Base-by-base conservation (phyloP, 352 stramenopile genomes). In the Globisporangium splendens region DNA sequence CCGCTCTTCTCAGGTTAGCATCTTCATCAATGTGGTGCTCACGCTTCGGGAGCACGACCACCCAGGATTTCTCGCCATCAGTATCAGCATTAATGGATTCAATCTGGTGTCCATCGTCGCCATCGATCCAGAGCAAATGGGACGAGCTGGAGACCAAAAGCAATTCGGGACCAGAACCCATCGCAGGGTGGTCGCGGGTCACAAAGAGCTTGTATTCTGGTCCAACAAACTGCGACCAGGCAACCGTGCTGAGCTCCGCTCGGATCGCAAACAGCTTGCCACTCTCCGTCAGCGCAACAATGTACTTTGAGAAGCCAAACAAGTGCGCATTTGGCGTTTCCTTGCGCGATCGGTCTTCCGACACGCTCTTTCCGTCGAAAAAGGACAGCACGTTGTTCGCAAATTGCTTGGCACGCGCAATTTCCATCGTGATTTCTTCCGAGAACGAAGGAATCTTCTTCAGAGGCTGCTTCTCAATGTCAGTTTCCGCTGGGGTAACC, bases 261-360 rank as follows among this genome's bases (percentile, higher is more conserved):
- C 79, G 80, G 31, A 94, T 82, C 18, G 80, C 83, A 66, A 88
- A 93, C 31, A 94, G 65, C 62, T 91, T 91, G 42, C 85, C 85
- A 18, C 80, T 93, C 18, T 87, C 71, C 13, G 83, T 94, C 17
- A 89, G 62, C 21, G 77, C 65, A 44, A 94, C 65, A 28, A 91
- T 83, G 53, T 86, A 86, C 79, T 94, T 94, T 31, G 85, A 90
- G 55, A 93, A 92, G 4, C 83, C 83, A 47, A 94, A 92, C 39
- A 91, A 75, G 46, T 91, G 84, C 8, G 84, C 75, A 50, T 91
- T 91, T 3, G 54, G 65, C 12, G 77, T 77, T 48, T 87, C 77
- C 58, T 79, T 76, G 42, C 77, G 79, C 12, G 75, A 66, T 47
- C 66, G 69, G 4, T 38, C 54, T 21, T 70, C 70, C 4, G 67